These are phyloP conservation scores for Aegilops umbellulata DNA, from an alignment of 176 grass and related monocot species.

Conservation along the genomic window DNA sequence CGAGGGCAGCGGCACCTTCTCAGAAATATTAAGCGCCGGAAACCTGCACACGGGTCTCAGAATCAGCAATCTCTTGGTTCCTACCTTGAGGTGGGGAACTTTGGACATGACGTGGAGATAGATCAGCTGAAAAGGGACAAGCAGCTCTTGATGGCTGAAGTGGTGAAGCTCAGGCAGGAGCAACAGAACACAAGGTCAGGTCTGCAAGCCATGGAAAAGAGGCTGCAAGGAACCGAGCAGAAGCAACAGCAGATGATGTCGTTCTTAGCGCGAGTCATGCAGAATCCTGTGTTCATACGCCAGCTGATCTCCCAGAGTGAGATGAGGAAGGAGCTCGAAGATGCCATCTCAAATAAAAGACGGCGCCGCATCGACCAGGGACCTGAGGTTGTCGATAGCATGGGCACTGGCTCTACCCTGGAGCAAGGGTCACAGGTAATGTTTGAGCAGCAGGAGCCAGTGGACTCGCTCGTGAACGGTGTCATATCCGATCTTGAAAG, in stretches of 20 bases:
- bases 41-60: conserved; percentile 41
- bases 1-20: conserved; percentile 82
- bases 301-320: conserved; percentile 64
- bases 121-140: conserved; percentile 78
- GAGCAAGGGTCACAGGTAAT: conserved; percentile 41
- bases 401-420: conserved; percentile 32
- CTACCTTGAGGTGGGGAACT: conserved; percentile 86
- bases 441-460: conserved; percentile 26
- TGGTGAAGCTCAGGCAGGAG: conserved; percentile 92
- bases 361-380: conserved; percentile 60
- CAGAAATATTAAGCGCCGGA: conserved; percentile 85
- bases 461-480: conserved; percentile 16
- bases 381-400: conserved; percentile 41
- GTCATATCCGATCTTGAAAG: conserved; percentile 37
- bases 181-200: conserved; percentile 76
- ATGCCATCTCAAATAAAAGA: conserved; percentile 79
- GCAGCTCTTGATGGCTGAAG: conserved; percentile 71
- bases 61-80: conserved; percentile 63
- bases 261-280: conserved; percentile 85
- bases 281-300: conserved; percentile 63
- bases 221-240: conserved; percentile 78
- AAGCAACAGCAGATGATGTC: conserved; percentile 90
- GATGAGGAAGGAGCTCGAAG: conserved; percentile 64
- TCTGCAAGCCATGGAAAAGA: conserved; percentile 81
- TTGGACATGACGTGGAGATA: conserved; percentile 72